phyloP scores from a whole-genome alignment of 176 grass and related monocot species.

The Aegilops umbellulata region DNA sequence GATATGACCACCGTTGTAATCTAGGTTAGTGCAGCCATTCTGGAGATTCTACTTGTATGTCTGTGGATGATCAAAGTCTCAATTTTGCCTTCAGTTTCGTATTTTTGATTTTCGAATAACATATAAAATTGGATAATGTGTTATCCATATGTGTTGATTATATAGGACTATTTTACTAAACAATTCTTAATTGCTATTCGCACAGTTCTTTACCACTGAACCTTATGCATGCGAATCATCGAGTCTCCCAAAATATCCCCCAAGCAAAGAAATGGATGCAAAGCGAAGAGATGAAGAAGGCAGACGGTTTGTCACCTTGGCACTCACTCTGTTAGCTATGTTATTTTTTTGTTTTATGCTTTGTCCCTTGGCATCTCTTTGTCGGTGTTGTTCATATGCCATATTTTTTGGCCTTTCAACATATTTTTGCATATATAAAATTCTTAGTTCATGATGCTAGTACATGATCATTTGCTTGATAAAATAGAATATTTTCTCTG shows the following conservation, averaged over 20 bases:
- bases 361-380: background rate
- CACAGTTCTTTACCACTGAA: conserved; percentile 79
- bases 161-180: conserved; percentile 24
- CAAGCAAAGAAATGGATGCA: conserved; percentile 85
- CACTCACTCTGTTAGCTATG: background rate
- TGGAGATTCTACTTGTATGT: background rate
- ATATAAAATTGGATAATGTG: background rate
- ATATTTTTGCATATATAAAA: background rate
- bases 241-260: conserved; percentile 69
- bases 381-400: background rate
- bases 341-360: conserved; percentile 11
- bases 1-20: conserved; percentile 8
- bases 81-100: background rate
- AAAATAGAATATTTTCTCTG: background rate
- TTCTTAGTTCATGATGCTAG: conserved; percentile 8
- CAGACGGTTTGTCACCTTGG: conserved; percentile 59
- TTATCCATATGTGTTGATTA: conserved; percentile 19
- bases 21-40: conserved; percentile 1
- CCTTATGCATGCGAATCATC: conserved; percentile 65
- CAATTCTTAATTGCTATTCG: conserved; percentile 6
- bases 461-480: background rate
- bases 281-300: conserved; percentile 84
- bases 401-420: conserved; percentile 1
- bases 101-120: background rate
- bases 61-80: background rate